Base-by-base conservation (phyloP, 2,329 filamentous ascomycete genomes). In the Helotiales sp. region DNA sequence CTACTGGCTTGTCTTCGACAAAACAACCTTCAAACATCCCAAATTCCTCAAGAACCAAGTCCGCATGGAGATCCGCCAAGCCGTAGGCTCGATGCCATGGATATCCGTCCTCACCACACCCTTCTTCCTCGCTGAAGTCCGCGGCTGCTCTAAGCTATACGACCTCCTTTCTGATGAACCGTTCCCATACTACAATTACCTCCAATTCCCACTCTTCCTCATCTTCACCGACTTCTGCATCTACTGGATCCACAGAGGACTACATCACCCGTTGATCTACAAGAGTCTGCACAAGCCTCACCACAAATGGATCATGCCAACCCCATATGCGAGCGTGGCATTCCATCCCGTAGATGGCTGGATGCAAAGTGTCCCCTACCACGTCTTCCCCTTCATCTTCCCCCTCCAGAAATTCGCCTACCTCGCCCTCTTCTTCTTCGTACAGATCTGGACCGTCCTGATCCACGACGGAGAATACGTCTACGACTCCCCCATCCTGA, bases 251-350 rank as follows among this genome's bases (percentile, higher is more conserved):
- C 92, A 96, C 78, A 88, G 92, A 57, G 88, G 84, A 57, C 82
- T 96, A 61, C 92, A 96, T 76, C 87, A 92, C 75, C 90, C 90
- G 15, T 71, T 76, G 47, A 72, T 95, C 66, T 98, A 98, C 84
- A 96, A 93, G 79, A 80, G 80, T 65, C 81, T 97, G 50, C 93
- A 98, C 84, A 98, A 98, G 84, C 88, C 92, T 65, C 93, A 98
- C 77, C 93, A 98, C 86, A 97, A 96, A 80, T 98, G 93, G 93
- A 97, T 98, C 76, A 96, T 97, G 91, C 93, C 93, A 2, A 96
- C 91, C 2, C 93, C 93, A 0, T 97, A 85, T 73, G 93, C 93
- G 40, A 92, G 88, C 67, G 90, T 96, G 71, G 93, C 93, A 57
- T 98, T 98, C 83, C 92, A 98, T 78, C 93, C 93, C 1, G 73